Base-by-base conservation (phyloP, 495 filamentous ascomycete genomes). In the Parathielavia appendiculata region DNA sequence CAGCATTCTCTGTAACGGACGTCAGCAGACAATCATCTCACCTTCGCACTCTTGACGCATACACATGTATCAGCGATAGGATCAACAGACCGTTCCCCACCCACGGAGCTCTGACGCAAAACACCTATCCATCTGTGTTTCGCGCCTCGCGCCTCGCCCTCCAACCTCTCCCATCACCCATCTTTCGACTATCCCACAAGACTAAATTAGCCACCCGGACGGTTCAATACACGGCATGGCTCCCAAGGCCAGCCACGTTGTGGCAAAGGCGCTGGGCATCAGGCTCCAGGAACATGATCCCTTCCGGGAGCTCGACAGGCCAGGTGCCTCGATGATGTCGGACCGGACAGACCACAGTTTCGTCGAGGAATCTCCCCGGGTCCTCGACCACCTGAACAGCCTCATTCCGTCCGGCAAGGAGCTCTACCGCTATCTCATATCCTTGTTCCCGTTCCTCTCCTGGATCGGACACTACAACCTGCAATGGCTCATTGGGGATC, bases 391-490 rank as follows among this genome's bases (percentile, higher is more conserved):
- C 84, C 57, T 97, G 36, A 63, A 66, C 1, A 79, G 83, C 5
- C 63, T 86, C 30, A 69, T 76, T 8, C 93, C 93, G 0, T 75
- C 79, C 9, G 67, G 74, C 8, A 59, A 59, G 1, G 79, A 87
- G 13, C 20, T 87, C 14, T 54, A 64, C 12, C 62, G 74, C 1
- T 97, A 96, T 64, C 47, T 84, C 23, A 64, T 79, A 38, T 83
- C 79, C 16, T 73, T 98, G 13, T 95, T 98, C 66, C 93, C 93
- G 1, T 97, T 97, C 65, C 63, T 88, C 17, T 78, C 82, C 1
- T 98, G 93, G 93, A 93, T 98, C 60, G 73, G 75, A 11, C 80
- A 85, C 45, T 98, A 98, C 71, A 98, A 98, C 69, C 4, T 84
- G 45, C 83, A 89, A 77, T 98, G 93, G 93, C 73, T 97, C 12